Percentiles rank a stretch among this genome's conserved stretches.
Conservation (phyloP, 805 yeast genomes). For the Candida broadrunensis region DNA sequence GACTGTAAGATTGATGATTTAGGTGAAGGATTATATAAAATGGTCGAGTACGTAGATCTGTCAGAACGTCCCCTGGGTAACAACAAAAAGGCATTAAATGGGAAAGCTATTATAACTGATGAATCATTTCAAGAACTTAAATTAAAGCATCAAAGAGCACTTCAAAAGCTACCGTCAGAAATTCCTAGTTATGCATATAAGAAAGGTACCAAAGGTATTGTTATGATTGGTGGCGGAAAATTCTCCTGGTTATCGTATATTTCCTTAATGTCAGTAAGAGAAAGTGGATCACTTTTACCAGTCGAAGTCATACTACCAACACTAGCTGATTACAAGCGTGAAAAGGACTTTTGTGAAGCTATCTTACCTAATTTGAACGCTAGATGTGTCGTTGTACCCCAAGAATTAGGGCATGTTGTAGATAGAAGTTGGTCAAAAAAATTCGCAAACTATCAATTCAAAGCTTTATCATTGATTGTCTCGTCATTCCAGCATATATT, state of each 20-base stretch:
- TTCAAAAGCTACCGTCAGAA: slow-evolving; percentile 19
- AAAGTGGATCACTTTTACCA: slow-evolving; percentile 36
- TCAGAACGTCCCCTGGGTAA: slow-evolving; percentile 15
- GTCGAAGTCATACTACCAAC: slow-evolving; percentile 38
- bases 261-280: slow-evolving; percentile 29
- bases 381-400: slow-evolving; percentile 55
- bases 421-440: slow-evolving; percentile 30
- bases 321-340: slow-evolving; percentile 27
- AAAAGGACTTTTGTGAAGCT: slow-evolving; percentile 47
- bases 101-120: slow-evolving; percentile 23
- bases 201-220: slow-evolving; percentile 26
- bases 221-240: slow-evolving; percentile 32
- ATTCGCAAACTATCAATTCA: slow-evolving; percentile 66
- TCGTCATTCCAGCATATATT: slow-evolving; percentile 33
- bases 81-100: slow-evolving; percentile 21
- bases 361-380: slow-evolving; percentile 63
- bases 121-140: slow-evolving; percentile 19
- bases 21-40: slow-evolving; percentile 11
- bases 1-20: slow-evolving; percentile 13
- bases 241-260: slow-evolving; percentile 36
- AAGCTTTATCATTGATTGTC: slow-evolving; percentile 49
- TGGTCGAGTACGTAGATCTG: slow-evolving; percentile 19
- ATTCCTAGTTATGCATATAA: slow-evolving; percentile 16
- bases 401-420: slow-evolving; percentile 52
- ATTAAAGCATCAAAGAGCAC: slow-evolving; percentile 17